These are phyloP conservation scores for Calocybe cyanea DNA, from an alignment of 768 basidiomycete species.

Conservation along the genomic window DNA sequence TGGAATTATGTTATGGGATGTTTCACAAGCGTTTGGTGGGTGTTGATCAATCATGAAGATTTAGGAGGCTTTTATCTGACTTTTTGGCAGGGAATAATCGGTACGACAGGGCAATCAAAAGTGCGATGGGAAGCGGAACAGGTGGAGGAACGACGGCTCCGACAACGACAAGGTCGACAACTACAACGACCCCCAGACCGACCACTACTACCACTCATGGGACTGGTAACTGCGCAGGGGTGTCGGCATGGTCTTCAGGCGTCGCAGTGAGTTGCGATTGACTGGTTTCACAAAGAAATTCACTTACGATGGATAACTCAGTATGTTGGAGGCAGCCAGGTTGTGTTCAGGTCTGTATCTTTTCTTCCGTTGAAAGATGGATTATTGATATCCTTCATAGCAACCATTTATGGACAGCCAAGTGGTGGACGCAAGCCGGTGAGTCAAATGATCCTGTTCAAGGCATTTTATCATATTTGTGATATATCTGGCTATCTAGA, in stretches of 20 bases:
- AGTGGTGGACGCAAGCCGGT: slow-evolving; percentile 3
- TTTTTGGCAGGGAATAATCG: slow-evolving; percentile 31
- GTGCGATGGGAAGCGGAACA: slow-evolving; percentile 28
- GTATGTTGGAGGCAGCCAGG: neutral
- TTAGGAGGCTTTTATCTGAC: neutral
- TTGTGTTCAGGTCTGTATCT: neutral
- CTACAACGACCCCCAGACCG: slow-evolving; percentile 6
- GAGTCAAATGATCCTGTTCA: neutral
- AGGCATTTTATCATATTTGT: neutral
- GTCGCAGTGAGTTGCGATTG: neutral
- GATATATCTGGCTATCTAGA: neutral
- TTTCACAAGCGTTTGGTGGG: slow-evolving; percentile 36
- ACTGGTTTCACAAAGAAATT: neutral
- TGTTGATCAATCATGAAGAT: slow-evolving; percentile 3
- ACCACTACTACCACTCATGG: slow-evolving; percentile 8
- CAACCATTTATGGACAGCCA: neutral
- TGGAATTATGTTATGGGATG: slow-evolving; percentile 46
- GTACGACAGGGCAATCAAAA: slow-evolving; percentile 40
- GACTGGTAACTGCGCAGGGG: slow-evolving; percentile 35
- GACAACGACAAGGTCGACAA: slow-evolving; percentile 7
- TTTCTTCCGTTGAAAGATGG: too few relatives aligned
- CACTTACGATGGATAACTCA: neutral
- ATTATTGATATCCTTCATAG: neutral
- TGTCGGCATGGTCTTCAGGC: slow-evolving; percentile 19
- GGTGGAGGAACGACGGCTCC: slow-evolving; percentile 18